Evolutionary conservation across 2,329 filamentous ascomycete species (phyloP), one percentile per base, ranked within the genome.

Genomic region (Alternaria postmessia): DNA sequence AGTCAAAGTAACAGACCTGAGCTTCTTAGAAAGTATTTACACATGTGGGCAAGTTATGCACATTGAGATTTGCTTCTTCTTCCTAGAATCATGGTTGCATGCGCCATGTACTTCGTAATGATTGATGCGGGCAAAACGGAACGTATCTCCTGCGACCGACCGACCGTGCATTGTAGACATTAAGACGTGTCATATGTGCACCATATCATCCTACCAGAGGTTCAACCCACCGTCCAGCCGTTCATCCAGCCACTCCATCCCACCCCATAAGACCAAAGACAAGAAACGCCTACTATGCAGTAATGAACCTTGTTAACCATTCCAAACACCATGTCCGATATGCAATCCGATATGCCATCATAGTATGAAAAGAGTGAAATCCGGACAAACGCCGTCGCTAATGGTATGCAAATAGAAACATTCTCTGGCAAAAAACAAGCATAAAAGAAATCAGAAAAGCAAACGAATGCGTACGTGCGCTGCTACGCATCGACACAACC

Each of bases 361-460:
- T 55, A 16, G 18, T 12, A 51, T 38, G 24, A 43, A 59, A 60
- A 47, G 57, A 60, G 57, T 57, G 57, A 60, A 60, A 60, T 52
- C 57, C 57, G 57, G 57, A 59, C 56, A 52, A 62, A 59, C 54
- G 54, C 59, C 59, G 59, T 52, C 57, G 57, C 57, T 60, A 54
- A 61, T 58, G 32, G 41, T 58, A 46, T 46, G 49, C 59, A 61
- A 22, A 20, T 14, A 39, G 36, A 32, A 39, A 20, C 32, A 49
- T 38, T 34, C 41, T 47, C 12, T 20, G 47, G 6, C 41, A 51
- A 42, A 36, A 36, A 20, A 57, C 53, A 54, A 48, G 41, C 30
- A 38, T 49, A 30, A 53, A 16, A 20, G 9, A 22, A 52, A 42
- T 32, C 14, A 20, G 24, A 14, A 43, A 39, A 18, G 14, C 12